These are phyloP conservation scores for Sphagnum tenellum DNA, from an alignment of 225 moss, liverwort and hornwort genomes.

Conservation along the genomic window DNA sequence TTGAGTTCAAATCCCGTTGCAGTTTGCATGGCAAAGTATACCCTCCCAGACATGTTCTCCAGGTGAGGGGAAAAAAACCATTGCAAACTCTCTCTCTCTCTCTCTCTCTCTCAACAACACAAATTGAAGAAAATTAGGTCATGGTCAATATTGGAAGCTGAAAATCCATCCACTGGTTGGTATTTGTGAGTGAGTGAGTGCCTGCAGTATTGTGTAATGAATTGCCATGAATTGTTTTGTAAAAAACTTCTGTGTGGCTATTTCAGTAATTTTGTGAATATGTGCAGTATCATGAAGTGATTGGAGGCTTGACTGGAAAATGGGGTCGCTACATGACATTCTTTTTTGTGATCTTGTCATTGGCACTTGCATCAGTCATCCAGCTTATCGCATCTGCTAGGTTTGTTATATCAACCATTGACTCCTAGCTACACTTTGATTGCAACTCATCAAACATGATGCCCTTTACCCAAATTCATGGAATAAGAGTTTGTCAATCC, in stretches of 20 bases:
- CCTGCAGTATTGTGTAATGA: too few species aligned
- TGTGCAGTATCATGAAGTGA: conserved; percentile 80
- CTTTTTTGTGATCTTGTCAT: conserved; percentile 44
- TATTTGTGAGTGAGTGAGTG: too few species aligned
- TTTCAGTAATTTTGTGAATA: neutral
- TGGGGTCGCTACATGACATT: conserved; percentile 32
- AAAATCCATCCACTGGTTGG: too few species aligned
- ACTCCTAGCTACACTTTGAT: neutral
- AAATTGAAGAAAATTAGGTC: too few species aligned
- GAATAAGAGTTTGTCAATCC: too few species aligned
- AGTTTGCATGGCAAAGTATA: conserved; percentile 14
- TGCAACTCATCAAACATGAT: neutral
- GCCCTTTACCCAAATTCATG: too few species aligned
- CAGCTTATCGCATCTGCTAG: conserved; percentile 67
- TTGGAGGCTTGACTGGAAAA: conserved; percentile 43
- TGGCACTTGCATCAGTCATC: conserved; percentile 53
- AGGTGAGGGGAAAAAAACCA: conserved; percentile 11
- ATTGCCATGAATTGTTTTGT: too few species aligned
- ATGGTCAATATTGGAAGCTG: too few species aligned
- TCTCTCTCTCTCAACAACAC: too few species aligned
- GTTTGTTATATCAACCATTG: conserved; percentile 10
- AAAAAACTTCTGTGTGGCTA: too few species aligned
- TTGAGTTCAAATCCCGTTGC: conserved; percentile 38
- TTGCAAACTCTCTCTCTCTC: too few species aligned
- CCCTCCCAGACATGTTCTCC: conserved; percentile 38